Evolutionary conservation across 139 green algal species (phyloP).

Genomic region (Picocystis salinarum): DNA sequence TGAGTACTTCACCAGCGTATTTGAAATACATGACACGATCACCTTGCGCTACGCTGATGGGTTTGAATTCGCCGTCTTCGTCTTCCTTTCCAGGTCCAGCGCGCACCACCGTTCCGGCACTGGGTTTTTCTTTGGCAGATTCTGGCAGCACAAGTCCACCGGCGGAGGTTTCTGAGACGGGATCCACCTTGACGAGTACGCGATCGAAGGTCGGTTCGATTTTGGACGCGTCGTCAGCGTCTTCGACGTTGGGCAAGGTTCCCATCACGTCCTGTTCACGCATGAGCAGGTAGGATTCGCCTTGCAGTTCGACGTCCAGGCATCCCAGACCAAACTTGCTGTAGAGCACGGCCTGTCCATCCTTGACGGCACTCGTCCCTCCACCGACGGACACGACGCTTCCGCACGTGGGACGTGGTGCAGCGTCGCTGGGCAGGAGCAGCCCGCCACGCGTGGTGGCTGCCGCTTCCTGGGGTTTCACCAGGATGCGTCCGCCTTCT

Average conservation of each 20-base stretch:
- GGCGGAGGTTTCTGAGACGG: constrained; percentile 12
- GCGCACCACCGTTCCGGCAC: constrained; percentile 38
- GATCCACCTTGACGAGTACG: constrained; percentile 60
- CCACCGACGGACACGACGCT: background rate
- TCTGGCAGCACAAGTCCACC: constrained; percentile 83
- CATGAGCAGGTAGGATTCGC: constrained; percentile 59
- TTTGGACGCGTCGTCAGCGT: constrained; percentile 63
- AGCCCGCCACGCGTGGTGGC: constrained; percentile 76
- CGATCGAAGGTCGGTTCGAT: constrained; percentile 64
- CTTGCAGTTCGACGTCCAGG: constrained; percentile 55
- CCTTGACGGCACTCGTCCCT: constrained; percentile 13
- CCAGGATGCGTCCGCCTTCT: constrained; percentile 60
- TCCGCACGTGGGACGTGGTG: too few relatives aligned
- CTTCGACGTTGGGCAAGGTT: constrained; percentile 42
- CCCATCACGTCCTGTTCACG: constrained; percentile 77
- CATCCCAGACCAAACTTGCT: constrained; percentile 87
- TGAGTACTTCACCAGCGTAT: constrained; percentile 77
- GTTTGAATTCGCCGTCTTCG: constrained; percentile 34
- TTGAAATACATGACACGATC: constrained; percentile 69
- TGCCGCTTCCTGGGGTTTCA: too few relatives aligned
- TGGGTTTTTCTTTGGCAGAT: constrained; percentile 62
- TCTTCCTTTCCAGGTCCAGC: constrained; percentile 33
- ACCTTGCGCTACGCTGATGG: constrained; percentile 21
- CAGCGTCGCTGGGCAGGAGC: too few relatives aligned
- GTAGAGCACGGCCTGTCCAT: constrained; percentile 66